A percentile compares a stretch with the other conserved stretches of the same genome.
Conservation (phyloP, 1,284 basidiomycete species). For the Malassezia arunalokei region DNA sequence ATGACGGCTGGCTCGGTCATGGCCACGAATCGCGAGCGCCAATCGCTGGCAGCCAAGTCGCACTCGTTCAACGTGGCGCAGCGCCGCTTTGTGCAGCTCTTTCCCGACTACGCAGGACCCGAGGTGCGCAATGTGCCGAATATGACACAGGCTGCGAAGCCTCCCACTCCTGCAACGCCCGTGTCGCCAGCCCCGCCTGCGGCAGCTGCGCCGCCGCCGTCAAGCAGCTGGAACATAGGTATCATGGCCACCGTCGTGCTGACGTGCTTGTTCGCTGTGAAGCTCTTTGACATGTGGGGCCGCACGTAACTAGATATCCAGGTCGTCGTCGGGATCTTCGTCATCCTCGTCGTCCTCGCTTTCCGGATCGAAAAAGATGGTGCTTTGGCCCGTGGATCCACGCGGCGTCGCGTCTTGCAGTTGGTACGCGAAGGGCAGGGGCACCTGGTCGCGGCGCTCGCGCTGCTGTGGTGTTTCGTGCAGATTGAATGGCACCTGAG, state of each 20-base stretch:
- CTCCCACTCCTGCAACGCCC: too few species aligned
- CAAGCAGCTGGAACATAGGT: not conserved
- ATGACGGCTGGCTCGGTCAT: slow-evolving; percentile 86
- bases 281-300: slow-evolving; percentile 46
- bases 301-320: slow-evolving; percentile 22
- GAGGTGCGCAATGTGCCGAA: slow-evolving; percentile 33
- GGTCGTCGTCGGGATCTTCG: slow-evolving; percentile 40
- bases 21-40: slow-evolving; percentile 67
- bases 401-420: slow-evolving; percentile 10
- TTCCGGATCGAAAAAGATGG: slow-evolving; percentile 40
- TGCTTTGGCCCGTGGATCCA: slow-evolving; percentile 28
- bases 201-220: not conserved
- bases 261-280: not conserved
- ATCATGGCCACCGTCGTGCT: not conserved
- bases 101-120: slow-evolving; percentile 31
- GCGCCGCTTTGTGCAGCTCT: slow-evolving; percentile 55
- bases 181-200: not conserved
- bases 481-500: slow-evolving; percentile 29
- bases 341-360: slow-evolving; percentile 40
- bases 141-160: slow-evolving; percentile 20
- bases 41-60: slow-evolving; percentile 61
- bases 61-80: slow-evolving; percentile 73
- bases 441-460: slow-evolving; percentile 24
- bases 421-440: slow-evolving; percentile 31
- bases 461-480: slow-evolving; percentile 26